A percentile compares a stretch with the other conserved stretches of the same genome.
Evolutionary conservation across 352 stramenopile genomes (phyloP).

Genomic region (Phytophthora parvispora): DNA sequence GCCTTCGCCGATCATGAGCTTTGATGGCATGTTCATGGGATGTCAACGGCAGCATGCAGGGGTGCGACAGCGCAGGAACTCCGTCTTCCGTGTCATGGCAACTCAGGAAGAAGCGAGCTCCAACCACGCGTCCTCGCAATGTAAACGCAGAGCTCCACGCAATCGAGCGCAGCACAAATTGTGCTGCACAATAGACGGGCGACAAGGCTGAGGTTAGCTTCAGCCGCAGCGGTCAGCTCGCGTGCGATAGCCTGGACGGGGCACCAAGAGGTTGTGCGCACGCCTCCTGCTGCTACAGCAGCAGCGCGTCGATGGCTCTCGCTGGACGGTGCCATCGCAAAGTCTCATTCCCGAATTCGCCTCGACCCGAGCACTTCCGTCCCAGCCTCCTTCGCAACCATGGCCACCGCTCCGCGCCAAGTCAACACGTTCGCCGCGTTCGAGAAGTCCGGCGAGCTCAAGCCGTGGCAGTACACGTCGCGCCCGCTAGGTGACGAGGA

Average conservation of each 20-base stretch:
- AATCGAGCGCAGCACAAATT: slow-evolving; percentile 23
- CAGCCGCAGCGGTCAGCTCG: too few relatives aligned
- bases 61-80: too few relatives aligned
- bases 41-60: background rate
- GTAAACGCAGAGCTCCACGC: slow-evolving; percentile 25
- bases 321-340: slow-evolving; percentile 1
- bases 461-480: slow-evolving; percentile 60
- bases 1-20: too few relatives aligned
- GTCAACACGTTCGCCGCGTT: slow-evolving; percentile 63
- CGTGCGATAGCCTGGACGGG: too few relatives aligned
- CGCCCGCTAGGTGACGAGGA: slow-evolving; percentile 54
- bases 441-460: slow-evolving; percentile 43
- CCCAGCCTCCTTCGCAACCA: slow-evolving; percentile 7
- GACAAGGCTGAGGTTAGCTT: too few relatives aligned
- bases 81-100: background rate
- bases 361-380: slow-evolving; percentile 8
- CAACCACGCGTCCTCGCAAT: background rate
- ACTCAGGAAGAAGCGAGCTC: too few relatives aligned
- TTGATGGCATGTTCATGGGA: background rate
- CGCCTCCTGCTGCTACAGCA: background rate
- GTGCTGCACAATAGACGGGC: too few relatives aligned
- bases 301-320: background rate
- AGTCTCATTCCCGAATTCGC: slow-evolving; percentile 31
- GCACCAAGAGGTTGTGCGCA: too few relatives aligned
- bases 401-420: slow-evolving; percentile 44